Evolutionary conservation across 2,329 filamentous ascomycete species (phyloP).

Genomic region (Onygenales sp.): DNA sequence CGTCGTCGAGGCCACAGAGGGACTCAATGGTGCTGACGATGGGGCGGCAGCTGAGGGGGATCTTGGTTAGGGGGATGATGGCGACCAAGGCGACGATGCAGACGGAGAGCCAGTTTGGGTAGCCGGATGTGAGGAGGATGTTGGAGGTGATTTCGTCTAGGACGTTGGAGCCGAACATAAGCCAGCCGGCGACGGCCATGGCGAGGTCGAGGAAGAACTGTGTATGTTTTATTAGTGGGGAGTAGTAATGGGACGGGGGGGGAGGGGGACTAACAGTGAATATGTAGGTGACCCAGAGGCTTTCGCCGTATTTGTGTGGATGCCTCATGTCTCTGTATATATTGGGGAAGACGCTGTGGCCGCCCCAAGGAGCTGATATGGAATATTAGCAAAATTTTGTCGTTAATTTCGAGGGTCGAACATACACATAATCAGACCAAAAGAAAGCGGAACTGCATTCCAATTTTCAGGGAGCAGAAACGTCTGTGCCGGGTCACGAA

Average conservation of each 20-base stretch:
- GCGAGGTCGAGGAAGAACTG: conserved; percentile 70
- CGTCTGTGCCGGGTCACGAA: conserved; percentile 69
- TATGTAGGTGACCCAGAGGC: conserved; percentile 69
- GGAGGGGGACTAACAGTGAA: conserved; percentile 56
- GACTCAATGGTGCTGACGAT: conserved; percentile 81
- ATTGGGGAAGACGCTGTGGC: conserved; percentile 72
- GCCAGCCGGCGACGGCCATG: conserved; percentile 72
- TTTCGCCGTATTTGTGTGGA: conserved; percentile 68
- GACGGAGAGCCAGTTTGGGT: conserved; percentile 63
- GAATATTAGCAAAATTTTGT: background rate
- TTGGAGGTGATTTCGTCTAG: conserved; percentile 85
- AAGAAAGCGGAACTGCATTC: conserved; percentile 75
- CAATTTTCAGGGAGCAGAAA: conserved; percentile 79
- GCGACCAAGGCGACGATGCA: conserved; percentile 78
- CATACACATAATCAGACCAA: conserved; percentile 76
- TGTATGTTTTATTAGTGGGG: conserved; percentile 4
- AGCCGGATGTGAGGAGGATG: conserved; percentile 64
- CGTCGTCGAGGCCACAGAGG: conserved; percentile 60
- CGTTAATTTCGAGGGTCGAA: conserved; percentile 5
- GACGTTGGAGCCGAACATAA: conserved; percentile 93
- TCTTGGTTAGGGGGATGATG: conserved; percentile 90
- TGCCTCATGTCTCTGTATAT: conserved; percentile 71
- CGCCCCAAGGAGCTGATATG: conserved; percentile 53
- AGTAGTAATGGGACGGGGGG: conserved; percentile 3
- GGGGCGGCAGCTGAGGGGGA: conserved; percentile 74